phyloP scores from a whole-genome alignment of 805 yeast species.

The Candida anglica region DNA sequence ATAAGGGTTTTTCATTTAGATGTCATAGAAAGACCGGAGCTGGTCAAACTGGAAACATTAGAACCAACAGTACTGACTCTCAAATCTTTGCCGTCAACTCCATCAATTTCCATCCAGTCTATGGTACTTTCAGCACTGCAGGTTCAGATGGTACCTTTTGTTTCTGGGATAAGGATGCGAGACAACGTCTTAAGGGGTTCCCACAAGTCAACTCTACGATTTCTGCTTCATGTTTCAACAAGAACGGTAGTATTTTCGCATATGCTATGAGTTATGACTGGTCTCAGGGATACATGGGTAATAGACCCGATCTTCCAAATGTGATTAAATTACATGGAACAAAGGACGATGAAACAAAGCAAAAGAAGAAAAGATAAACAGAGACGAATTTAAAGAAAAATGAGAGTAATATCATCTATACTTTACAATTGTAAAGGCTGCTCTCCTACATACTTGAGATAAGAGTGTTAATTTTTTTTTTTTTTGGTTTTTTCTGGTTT shows the following conservation, averaged over 20 bases:
- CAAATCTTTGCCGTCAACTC: constrained; percentile 76
- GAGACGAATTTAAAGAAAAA: too few relatives aligned
- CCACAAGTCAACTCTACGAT: constrained; percentile 67
- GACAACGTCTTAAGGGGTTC: constrained; percentile 79
- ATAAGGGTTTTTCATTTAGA: constrained; percentile 81
- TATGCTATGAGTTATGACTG: constrained; percentile 94
- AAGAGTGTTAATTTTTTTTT: too few relatives aligned
- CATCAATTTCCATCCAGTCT: constrained; percentile 80
- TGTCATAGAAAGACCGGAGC: constrained; percentile 75
- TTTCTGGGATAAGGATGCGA: constrained; percentile 94
- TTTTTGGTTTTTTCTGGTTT: too few relatives aligned
- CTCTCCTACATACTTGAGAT: neutral
- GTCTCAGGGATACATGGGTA: constrained; percentile 84
- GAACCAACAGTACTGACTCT: constrained; percentile 42
- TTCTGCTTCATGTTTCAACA: constrained; percentile 75
- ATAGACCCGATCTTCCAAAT: constrained; percentile 71
- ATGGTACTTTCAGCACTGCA: constrained; percentile 90
- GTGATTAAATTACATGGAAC: constrained; percentile 79
- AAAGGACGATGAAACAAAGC: constrained; percentile 81
- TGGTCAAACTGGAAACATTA: constrained; percentile 18
- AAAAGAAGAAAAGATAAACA: constrained; percentile 34
- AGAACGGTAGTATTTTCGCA: constrained; percentile 80
- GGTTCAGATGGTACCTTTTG: constrained; percentile 93
- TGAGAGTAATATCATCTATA: neutral
- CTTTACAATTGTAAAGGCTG: neutral